Evolutionary conservation across 345 rosid genomes (phyloP).

Genomic region (Euclidium syriacum): DNA sequence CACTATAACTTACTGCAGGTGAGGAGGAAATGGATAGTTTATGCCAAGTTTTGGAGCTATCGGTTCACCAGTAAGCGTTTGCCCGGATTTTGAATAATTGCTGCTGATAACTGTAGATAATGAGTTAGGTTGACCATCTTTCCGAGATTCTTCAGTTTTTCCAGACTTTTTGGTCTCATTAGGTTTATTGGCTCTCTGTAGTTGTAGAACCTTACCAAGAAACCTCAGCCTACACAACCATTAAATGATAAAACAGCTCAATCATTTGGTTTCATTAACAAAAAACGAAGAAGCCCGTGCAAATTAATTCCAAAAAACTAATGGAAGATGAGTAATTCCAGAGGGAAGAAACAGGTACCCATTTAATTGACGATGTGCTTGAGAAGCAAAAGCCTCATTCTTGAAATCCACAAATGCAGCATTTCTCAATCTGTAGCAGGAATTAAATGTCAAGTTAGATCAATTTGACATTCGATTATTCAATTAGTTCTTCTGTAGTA

Average conservation of each 20-base stretch:
- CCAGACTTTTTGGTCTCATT: slow-evolving; percentile 39
- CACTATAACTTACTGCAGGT: slow-evolving; percentile 56
- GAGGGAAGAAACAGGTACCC: slow-evolving; percentile 44
- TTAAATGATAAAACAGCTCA: slow-evolving; percentile 8
- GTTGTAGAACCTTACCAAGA: slow-evolving; percentile 84
- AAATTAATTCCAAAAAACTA: neutral
- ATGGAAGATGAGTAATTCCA: neutral
- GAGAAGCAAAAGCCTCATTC: slow-evolving; percentile 64
- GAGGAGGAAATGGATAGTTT: slow-evolving; percentile 90
- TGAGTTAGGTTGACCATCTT: slow-evolving; percentile 26
- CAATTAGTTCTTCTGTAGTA: neutral
- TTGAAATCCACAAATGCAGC: slow-evolving; percentile 89
- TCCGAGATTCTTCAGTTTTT: slow-evolving; percentile 36
- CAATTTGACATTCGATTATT: neutral
- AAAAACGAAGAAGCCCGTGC: neutral
- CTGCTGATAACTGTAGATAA: slow-evolving; percentile 29
- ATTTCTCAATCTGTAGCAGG: slow-evolving; percentile 52
- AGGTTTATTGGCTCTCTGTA: slow-evolving; percentile 64
- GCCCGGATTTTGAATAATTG: slow-evolving; percentile 36
- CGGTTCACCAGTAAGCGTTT: slow-evolving; percentile 42
- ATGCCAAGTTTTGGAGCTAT: slow-evolving; percentile 89
- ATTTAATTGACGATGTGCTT: slow-evolving; percentile 75
- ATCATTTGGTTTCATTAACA: neutral
- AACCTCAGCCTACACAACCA: slow-evolving; percentile 63
- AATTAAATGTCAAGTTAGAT: neutral